Base-by-base conservation (phyloP, 1,284 basidiomycete genomes). In the Marasmius sp. region DNA sequence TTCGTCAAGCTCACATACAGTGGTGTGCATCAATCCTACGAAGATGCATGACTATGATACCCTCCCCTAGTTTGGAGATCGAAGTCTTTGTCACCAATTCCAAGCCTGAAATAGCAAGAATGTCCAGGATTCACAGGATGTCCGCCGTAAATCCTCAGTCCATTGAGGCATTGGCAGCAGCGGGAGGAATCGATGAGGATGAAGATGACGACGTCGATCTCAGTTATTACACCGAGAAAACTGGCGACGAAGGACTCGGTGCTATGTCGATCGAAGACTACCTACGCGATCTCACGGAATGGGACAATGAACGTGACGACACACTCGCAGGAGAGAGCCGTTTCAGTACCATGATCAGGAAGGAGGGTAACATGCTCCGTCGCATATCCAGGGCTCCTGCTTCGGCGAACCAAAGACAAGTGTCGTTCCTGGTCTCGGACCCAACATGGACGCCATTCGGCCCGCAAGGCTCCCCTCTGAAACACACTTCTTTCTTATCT, bases 61-160 rank as follows among this genome's bases (percentile, higher is more conserved):
- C 86, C 0, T 43, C 71, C 9, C 76, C 83, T 3, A 81, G 85
- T 41, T 77, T 95, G 11, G 85, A 91, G 65, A 77, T 95, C 57
- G 89, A 94, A 68, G 89, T 95, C 38, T 95, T 87, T 70, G 92
- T 95, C 47, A 92, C 91, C 2, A 88, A 88, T 64, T 73, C 73
- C n/a, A 61, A 54, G 43, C 61, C 62, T 49, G 37, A 61, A 67
- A 63, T 59, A 64, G 52, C 50, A 57, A 57, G 50, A 47, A 53
- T 22, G 52, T 7, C 41, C 62, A 60, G 54, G 62, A 67, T 66
- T 39, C 70, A 70, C 39, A 56, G 33, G 41, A 51, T 16, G 4
- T 3, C 56, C 34, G 59, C 66, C 14, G 36, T 34, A 9, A 41
- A 54, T 16, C 49, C 53, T 7, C 49, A 41, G 20, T 59, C 64